Evolutionary conservation across 768 basidiomycete genomes (phyloP), one percentile per base, ranked within the genome.

Genomic region (Lepiota venenata): DNA sequence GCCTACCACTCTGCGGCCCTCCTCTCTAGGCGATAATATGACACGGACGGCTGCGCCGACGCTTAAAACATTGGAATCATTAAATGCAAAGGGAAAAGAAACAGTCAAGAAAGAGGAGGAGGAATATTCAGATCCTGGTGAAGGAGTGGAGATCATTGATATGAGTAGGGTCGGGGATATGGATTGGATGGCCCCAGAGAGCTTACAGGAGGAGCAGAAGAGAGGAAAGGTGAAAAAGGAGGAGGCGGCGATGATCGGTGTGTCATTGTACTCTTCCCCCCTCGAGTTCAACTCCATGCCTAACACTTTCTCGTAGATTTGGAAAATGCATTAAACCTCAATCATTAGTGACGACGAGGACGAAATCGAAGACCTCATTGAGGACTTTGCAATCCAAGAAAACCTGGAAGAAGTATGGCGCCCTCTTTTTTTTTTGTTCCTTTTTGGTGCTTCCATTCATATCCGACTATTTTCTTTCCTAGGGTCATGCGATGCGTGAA

Each of bases 131-230:
- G 91, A 93, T 56, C 88, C 89, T 11, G 91, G 93, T 61, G 88
- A 91, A 51, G 91, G 88, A 10, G 87, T 92, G 21, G 88, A 92
- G 70, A 91, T 93, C 49, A 74, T 93, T 38, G 91, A 93, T 62
- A 87, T 93, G 81, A 83, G 85, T 27, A 77, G 85, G 55, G 83
- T 93, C 27, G 71, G 78, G 47, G 74, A 83, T 57, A 82, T 93
- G 83, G 91, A 93, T 66, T 91, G 85, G 83, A 91, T 91, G 85
- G 91, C 91, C 7, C 91, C 91, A 0, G 89, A 92, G 64, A 84
- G 78, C 56, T 63, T 92, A 51, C 74, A 71, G 51, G 84, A 73
- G 59, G 81, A 84, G 50, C 74, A 66, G 15, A 32, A 45, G 22
- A 45, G 52, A 14, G 72, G 70, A 56, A 71, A 73, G 50, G 65